Conservation (phyloP, 2,329 filamentous ascomycete genomes). For the Tolypocladium inflatum region DNA sequence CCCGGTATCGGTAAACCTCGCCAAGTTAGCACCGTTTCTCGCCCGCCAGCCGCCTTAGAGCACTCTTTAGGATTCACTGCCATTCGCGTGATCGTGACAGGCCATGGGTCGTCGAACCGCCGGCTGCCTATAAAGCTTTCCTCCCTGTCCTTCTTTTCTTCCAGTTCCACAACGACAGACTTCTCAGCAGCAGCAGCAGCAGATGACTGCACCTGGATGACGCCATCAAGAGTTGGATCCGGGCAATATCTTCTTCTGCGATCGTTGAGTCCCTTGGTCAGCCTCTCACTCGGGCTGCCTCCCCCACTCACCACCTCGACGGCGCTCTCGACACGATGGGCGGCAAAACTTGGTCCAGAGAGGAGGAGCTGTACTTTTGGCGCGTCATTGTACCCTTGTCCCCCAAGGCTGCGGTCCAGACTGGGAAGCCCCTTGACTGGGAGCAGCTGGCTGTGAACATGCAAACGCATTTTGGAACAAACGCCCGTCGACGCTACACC, state of each 20-base stretch:
- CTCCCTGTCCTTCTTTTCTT: not conserved
- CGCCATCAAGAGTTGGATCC: not conserved
- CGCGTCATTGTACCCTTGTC: constrained; percentile 25
- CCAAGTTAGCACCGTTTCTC: not conserved
- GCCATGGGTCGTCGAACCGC: not conserved
- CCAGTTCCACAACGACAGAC: not conserved
- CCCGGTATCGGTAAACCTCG: not conserved
- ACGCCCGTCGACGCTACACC: constrained; percentile 29
- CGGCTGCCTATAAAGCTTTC: not conserved
- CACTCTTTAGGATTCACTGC: not conserved
- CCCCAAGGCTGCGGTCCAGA: constrained; percentile 16
- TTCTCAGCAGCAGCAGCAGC: not conserved
- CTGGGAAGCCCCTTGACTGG: constrained; percentile 19
- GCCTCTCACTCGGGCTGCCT: not conserved
- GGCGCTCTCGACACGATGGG: constrained; percentile 28
- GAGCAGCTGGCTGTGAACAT: constrained; percentile 26
- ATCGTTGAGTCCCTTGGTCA: not conserved
- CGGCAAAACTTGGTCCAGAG: constrained; percentile 37
- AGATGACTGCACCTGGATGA: not conserved
- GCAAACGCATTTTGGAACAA: constrained; percentile 23
- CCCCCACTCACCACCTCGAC: not conserved
- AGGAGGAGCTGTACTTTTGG: constrained; percentile 44
- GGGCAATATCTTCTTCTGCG: not conserved
- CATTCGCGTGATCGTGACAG: not conserved
- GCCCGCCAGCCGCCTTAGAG: not conserved